phyloP scores from a whole-genome alignment of 805 yeast genomes.

The Candida sakaeoensis region DNA sequence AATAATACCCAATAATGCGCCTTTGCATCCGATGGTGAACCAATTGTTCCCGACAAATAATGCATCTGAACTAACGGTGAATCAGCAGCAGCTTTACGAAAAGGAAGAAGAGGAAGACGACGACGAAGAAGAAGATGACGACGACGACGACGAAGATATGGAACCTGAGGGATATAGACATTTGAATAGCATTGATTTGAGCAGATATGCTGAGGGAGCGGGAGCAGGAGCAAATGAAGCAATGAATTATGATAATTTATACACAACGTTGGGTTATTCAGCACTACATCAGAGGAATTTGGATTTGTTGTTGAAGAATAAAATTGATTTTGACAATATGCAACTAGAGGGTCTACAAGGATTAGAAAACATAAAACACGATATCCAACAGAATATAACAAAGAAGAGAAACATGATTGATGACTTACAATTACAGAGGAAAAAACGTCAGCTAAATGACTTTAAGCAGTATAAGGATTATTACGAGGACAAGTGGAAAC shows the following conservation, averaged over 20 bases:
- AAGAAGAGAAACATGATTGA: constrained; percentile 42
- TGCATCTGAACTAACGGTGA: constrained; percentile 12
- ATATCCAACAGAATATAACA: constrained; percentile 18
- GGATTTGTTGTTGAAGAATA: constrained; percentile 26
- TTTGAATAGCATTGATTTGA: constrained; percentile 31
- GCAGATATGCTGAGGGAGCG: constrained; percentile 23
- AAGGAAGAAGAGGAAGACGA: constrained; percentile 19
- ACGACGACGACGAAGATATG: constrained; percentile 14
- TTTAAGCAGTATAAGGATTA: constrained; percentile 43
- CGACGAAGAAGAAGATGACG: constrained; percentile 18
- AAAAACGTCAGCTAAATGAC: constrained; percentile 37
- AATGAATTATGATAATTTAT: constrained; percentile 16
- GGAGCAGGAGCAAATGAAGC: constrained; percentile 5
- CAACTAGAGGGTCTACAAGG: constrained; percentile 28
- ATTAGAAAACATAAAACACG: constrained; percentile 22
- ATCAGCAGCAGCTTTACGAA: constrained; percentile 25
- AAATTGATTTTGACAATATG: constrained; percentile 35
- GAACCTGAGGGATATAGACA: background rate
- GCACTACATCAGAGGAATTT: constrained; percentile 40
- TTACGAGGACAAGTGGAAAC: constrained; percentile 48
- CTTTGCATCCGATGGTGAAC: constrained; percentile 21
- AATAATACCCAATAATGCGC: constrained; percentile 3
- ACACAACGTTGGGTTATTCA: constrained; percentile 39
- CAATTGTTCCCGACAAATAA: constrained; percentile 15
- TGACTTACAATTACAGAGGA: constrained; percentile 40